A percentile compares a stretch with the other conserved stretches of the same genome.
Conservation (phyloP, 2,329 filamentous ascomycete species). For the Coniochaeta pulveracea region DNA sequence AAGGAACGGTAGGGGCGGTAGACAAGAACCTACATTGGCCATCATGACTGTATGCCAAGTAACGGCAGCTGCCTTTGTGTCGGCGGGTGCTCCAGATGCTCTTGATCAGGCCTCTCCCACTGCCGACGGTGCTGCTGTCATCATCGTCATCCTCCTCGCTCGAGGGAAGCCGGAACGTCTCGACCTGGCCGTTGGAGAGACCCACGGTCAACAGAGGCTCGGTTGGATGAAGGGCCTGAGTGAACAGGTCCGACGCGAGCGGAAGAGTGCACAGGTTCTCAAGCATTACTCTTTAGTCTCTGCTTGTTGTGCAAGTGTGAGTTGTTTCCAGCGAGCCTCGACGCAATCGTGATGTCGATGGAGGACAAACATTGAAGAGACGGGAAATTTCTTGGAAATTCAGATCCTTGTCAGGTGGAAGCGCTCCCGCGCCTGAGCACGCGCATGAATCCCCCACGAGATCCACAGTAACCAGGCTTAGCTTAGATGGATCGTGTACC, state of each 20-base stretch:
- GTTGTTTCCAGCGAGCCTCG: no score
- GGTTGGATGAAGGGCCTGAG: slow-evolving; percentile 75
- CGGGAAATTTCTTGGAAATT: no score
- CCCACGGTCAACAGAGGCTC: slow-evolving; percentile 81
- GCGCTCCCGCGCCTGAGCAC: no score
- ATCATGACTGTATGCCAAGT: slow-evolving; percentile 67
- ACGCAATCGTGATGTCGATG: no score
- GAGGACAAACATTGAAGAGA: no score
- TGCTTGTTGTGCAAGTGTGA: no score
- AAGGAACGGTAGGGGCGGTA: not conserved
- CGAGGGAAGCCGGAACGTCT: slow-evolving; percentile 64
- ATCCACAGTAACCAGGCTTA: no score
- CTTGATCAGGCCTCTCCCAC: slow-evolving; percentile 66
- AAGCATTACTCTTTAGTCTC: no score
- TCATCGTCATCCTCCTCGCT: slow-evolving; percentile 37
- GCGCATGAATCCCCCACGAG: no score
- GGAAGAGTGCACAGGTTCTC: slow-evolving; percentile 88
- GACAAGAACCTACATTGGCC: slow-evolving; percentile 47
- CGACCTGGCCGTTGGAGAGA: slow-evolving; percentile 72
- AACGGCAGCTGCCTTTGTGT: slow-evolving; percentile 89
- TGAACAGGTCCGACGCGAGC: slow-evolving; percentile 75
- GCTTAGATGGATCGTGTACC: no score
- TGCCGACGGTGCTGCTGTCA: slow-evolving; percentile 36
- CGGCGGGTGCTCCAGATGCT: slow-evolving; percentile 77
- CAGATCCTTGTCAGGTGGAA: no score